Evolutionary conservation across 2,329 filamentous ascomycete species (phyloP), one percentile per base, ranked within the genome.

Genomic region (Verticillium albo-atrum): DNA sequence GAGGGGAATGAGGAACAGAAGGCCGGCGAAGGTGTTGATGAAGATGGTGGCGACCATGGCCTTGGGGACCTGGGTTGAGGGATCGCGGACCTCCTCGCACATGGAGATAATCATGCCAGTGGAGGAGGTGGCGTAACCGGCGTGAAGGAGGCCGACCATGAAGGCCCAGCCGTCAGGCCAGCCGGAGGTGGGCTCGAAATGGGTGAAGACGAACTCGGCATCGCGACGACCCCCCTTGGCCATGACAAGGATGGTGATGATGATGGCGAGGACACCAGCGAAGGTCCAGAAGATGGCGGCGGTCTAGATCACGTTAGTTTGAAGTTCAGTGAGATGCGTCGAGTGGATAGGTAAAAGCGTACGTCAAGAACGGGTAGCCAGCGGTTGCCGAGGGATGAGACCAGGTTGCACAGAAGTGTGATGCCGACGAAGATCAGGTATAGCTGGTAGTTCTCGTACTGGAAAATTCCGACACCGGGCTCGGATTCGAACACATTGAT

Each of bases 21-120:
- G 78, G 47, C 88, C 88, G 62, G 82, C 83, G 63, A 88, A 68
- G 55, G 82, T 84, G 78, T 91, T 90, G 73, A 90, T 80, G 65
- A 86, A 64, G 65, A 90, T 80, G 63, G 88, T 88, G 57, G 77
- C 77, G 53, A 90, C 86, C 85, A 91, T 89, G 66, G 88, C 89
- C 71, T 88, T 89, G 65, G 88, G 88, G 7, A 90, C 87, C 71
- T 90, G 88, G 2, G 79, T 83, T 0, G 85, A 79, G 5, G 88
- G 88, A 54, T 85, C 75, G 68, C 82, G 79, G 14, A 90, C 87
- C 71, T 91, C 89, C 73, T 91, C 89, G 67, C 87, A 90, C 88
- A 90, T 91, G 63, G 86, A 89, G 70, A 91, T 88, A 61, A 92
- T 88, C 89, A 92, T 92, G 74, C 89, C 89, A 0, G 88, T 91